Evolutionary conservation across 805 yeast genomes (phyloP).

Genomic region (Sporopachydermia lactativora): DNA sequence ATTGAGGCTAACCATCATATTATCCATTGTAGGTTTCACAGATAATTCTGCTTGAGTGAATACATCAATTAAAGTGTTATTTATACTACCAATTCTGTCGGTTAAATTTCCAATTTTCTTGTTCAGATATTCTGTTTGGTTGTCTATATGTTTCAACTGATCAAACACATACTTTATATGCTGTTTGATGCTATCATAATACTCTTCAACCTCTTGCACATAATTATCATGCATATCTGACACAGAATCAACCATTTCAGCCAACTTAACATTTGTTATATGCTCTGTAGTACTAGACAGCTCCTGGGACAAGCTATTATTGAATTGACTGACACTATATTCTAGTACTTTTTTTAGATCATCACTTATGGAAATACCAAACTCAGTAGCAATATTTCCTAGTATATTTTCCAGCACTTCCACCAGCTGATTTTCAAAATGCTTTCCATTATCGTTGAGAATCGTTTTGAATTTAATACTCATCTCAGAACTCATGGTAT

Average conservation of each 20-base stretch:
- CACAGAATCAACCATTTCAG: slow-evolving; percentile 1
- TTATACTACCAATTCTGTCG: slow-evolving; percentile 1
- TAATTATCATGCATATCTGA: slow-evolving; percentile 1
- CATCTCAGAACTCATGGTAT: slow-evolving; percentile 1
- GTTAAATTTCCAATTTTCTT: slow-evolving; percentile 1
- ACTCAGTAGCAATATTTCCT: slow-evolving; percentile 1
- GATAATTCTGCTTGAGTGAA: slow-evolving; percentile 1
- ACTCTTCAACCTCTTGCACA: slow-evolving; percentile 1
- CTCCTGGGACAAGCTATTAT: not conserved
- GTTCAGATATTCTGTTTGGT: slow-evolving; percentile 1
- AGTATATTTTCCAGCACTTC: slow-evolving; percentile 1
- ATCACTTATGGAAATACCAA: slow-evolving; percentile 1
- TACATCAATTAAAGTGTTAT: slow-evolving; percentile 1
- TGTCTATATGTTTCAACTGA: slow-evolving; percentile 1
- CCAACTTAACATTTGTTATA: slow-evolving; percentile 1
- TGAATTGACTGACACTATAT: slow-evolving; percentile 1
- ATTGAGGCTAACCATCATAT: slow-evolving; percentile 1
- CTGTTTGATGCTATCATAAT: slow-evolving; percentile 1
- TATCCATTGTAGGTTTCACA: slow-evolving; percentile 1
- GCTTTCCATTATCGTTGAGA: slow-evolving; percentile 1
- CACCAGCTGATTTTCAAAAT: slow-evolving; percentile 1
- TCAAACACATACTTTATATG: slow-evolving; percentile 1
- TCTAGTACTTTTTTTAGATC: slow-evolving; percentile 1
- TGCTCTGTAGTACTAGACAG: slow-evolving; percentile 1
- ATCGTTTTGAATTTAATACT: slow-evolving; percentile 1